phyloP scores from a whole-genome alignment of 2,329 filamentous ascomycete genomes.

The Fusarium fujikuroi region DNA sequence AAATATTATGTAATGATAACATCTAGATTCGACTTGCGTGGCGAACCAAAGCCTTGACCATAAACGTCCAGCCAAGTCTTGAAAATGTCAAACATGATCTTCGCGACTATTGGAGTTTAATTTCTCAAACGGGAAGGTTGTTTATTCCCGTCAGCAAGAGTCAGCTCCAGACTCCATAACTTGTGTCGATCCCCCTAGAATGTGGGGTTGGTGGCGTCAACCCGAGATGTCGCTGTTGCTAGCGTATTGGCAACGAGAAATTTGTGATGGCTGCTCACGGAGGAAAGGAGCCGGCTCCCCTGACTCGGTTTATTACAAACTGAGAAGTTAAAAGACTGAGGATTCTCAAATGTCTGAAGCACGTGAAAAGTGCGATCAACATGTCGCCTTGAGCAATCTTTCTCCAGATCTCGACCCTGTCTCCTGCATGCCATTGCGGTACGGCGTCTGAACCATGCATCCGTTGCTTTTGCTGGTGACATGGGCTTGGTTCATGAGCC shows the following conservation, averaged over 20 bases:
- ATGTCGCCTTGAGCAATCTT: background rate
- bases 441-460: background rate
- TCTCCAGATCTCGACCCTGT: background rate
- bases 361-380: background rate
- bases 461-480: background rate
- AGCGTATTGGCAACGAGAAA: background rate
- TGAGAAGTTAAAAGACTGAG: background rate
- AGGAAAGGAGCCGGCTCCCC: background rate
- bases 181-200: background rate
- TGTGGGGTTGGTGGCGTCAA: background rate
- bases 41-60: background rate
- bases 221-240: background rate
- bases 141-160: background rate
- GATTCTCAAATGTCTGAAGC: background rate
- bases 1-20: background rate
- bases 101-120: background rate
- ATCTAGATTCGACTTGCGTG: accelerated
- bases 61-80: background rate
- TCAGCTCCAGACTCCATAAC: background rate
- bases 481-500: background rate
- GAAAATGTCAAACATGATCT: background rate
- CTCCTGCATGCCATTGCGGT: background rate
- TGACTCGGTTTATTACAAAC: background rate
- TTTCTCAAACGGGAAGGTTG: background rate
- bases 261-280: background rate